Evolutionary conservation across 768 basidiomycete species (phyloP), one percentile per base, ranked within the genome.

Genomic region (Hemileccinum rubropunctum): DNA sequence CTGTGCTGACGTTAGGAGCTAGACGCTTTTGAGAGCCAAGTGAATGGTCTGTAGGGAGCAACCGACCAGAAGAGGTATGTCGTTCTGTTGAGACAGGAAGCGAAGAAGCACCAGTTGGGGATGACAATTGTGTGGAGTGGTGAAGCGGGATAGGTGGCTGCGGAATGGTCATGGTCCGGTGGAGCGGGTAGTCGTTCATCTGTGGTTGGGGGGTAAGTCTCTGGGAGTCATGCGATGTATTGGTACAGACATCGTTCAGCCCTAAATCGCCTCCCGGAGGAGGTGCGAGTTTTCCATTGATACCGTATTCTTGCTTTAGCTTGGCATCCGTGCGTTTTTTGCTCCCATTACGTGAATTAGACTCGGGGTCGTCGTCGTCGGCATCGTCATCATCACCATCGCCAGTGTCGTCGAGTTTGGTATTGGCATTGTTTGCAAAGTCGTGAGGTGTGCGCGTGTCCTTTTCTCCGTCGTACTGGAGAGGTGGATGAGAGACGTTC

Each of bases 381-480:
- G 13, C 58, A 34, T 70, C 64, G 12, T 70, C 75, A 11, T 70
- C 71, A 37, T 71, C 76, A 7, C 69, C 76, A 35, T 68, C 73
- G n/a, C 54, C 76, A 23, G 57, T 62, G 7, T 71, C 71, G 28
- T 71, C 73, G 6, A 58, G 69, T 47, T 68, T 66, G 20, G 59
- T 60, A 36, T 61, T 60, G 1, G 58, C 45, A n/a, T 68, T 73
- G 58, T 68, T 73, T 3, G 60, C 66, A 53, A 80, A 80, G 61
- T 80, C 79, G n/a, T 67, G 61, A 0, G 79, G 79, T 1, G 73
- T 71, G 49, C 74, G 73, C 0, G 71, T 66, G 53, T 81, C 80
- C 50, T 72, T 71, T 47, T 80, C 79, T 26, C 79, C 79, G 30
- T 76, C 74, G 44, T 78, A 79, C 79, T 80, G 42, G 28, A 27